A percentile compares a stretch with the other conserved stretches of the same genome.
phyloP scores from a whole-genome alignment of 805 yeast species.

The Debaryomyces castellii region DNA sequence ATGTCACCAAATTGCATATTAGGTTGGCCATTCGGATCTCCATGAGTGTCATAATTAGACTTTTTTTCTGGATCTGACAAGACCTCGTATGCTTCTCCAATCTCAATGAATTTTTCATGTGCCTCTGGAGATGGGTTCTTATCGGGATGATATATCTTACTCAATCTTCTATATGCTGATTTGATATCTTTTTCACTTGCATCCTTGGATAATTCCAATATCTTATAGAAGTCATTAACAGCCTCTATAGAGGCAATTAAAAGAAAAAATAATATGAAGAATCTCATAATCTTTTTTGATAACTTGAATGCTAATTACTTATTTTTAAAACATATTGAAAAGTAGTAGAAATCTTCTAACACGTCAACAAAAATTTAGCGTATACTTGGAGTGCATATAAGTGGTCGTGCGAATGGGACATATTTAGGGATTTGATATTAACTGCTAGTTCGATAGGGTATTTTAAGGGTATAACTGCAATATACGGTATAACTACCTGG shows the following conservation, averaged over 20 bases:
- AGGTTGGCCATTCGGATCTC: constrained; percentile 59
- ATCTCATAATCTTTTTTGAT: background rate
- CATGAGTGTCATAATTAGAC: constrained; percentile 68
- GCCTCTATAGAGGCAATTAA: constrained; percentile 2
- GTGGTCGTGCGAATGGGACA: background rate
- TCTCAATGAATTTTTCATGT: constrained; percentile 80
- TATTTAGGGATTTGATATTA: background rate
- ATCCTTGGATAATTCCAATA: constrained; percentile 65
- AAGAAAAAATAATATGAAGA: constrained; percentile 5
- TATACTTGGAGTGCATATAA: background rate
- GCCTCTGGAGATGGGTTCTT: constrained; percentile 86
- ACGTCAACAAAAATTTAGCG: constrained; percentile 1
- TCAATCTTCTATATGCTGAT: constrained; percentile 76
- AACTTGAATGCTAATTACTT: background rate
- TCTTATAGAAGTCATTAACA: constrained; percentile 51
- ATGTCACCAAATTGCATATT: constrained; percentile 51
- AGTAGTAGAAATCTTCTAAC: background rate
- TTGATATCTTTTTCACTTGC: constrained; percentile 83
- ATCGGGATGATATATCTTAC: constrained; percentile 92
- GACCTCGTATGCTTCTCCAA: constrained; percentile 92
- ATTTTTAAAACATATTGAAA: background rate
- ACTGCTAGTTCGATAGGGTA: background rate
- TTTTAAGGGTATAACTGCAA: too few relatives aligned
- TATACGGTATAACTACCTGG: too few relatives aligned
- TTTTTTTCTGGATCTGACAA: constrained; percentile 71